These are phyloP conservation scores for Acanthamoeba triangularis DNA, from an alignment of 208 protist genomes.

Conservation along the genomic window DNA sequence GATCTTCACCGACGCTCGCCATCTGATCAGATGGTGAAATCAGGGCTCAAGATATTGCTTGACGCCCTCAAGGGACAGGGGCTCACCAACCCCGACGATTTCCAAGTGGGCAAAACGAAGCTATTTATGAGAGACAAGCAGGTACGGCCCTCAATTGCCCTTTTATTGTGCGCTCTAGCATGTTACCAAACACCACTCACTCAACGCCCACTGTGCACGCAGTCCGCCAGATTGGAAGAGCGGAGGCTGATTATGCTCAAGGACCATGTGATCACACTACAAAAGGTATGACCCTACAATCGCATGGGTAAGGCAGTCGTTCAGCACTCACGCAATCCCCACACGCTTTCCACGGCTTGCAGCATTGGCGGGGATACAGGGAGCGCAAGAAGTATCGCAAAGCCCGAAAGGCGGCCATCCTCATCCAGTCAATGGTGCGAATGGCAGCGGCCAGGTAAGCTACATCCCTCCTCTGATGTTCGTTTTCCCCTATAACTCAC, in stretches of 20 bases:
- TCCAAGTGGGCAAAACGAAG: conserved; percentile 66
- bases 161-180: too few species aligned
- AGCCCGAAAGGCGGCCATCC: not conserved
- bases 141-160: not conserved
- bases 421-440: not conserved
- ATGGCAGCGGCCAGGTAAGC: not conserved
- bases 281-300: not conserved
- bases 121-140: conserved; percentile 32
- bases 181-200: too few species aligned
- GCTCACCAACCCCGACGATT: not conserved
- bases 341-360: not conserved
- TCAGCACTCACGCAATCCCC: not conserved
- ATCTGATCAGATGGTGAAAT: not conserved
- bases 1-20: too few species aligned
- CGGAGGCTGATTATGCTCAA: not conserved
- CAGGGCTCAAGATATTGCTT: not conserved
- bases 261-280: not conserved
- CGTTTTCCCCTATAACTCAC: not conserved
- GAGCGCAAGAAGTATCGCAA: not conserved
- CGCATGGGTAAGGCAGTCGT: not conserved
- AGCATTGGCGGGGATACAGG: not conserved
- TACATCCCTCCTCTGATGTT: not conserved
- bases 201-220: too few species aligned
- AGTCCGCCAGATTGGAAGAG: not conserved
- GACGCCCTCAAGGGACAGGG: not conserved